These are phyloP conservation scores for Cercospora zeina DNA, from an alignment of 2,329 filamentous ascomycete species.

Conservation along the genomic window DNA sequence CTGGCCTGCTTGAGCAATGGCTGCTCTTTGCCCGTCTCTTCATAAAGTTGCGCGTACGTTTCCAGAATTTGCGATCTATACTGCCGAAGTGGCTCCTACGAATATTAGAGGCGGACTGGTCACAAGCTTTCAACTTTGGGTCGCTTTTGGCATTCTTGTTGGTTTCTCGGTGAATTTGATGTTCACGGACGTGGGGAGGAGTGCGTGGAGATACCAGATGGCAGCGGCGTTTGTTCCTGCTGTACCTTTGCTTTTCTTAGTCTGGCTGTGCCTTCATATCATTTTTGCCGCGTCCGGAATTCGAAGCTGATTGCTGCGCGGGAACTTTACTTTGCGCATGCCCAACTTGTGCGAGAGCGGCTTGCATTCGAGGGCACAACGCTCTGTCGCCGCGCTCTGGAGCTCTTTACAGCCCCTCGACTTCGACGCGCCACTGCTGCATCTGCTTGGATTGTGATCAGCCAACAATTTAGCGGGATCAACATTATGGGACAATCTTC, in stretches of 20 bases:
- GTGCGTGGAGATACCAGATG: constrained; percentile 63
- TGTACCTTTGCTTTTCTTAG: constrained; percentile 58
- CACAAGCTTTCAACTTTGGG: constrained; percentile 46
- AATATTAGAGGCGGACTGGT: constrained; percentile 47
- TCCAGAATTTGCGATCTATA: constrained; percentile 36
- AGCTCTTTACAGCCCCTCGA: constrained; percentile 33
- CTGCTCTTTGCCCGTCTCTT: constrained; percentile 35
- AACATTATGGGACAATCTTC: constrained; percentile 39
- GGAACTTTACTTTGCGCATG: constrained; percentile 37
- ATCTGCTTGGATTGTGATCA: constrained; percentile 28
- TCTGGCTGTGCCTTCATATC: constrained; percentile 56
- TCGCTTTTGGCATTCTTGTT: constrained; percentile 63
- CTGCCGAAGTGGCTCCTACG: constrained; percentile 48
- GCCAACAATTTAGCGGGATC: constrained; percentile 27
- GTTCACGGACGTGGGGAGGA: constrained; percentile 55
- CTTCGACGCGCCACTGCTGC: constrained; percentile 31
- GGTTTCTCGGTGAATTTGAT: constrained; percentile 62
- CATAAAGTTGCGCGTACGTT: constrained; percentile 23
- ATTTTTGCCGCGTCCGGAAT: constrained; percentile 43
- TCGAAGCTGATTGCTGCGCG: constrained; percentile 36
- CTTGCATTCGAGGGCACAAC: constrained; percentile 22
- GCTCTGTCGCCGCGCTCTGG: constrained; percentile 16
- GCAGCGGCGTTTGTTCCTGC: constrained; percentile 67
- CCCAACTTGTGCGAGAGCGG: constrained; percentile 34
- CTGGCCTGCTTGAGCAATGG: constrained; percentile 45